phyloP scores from a whole-genome alignment of 768 basidiomycete species.

The Roridomyces roridus region DNA sequence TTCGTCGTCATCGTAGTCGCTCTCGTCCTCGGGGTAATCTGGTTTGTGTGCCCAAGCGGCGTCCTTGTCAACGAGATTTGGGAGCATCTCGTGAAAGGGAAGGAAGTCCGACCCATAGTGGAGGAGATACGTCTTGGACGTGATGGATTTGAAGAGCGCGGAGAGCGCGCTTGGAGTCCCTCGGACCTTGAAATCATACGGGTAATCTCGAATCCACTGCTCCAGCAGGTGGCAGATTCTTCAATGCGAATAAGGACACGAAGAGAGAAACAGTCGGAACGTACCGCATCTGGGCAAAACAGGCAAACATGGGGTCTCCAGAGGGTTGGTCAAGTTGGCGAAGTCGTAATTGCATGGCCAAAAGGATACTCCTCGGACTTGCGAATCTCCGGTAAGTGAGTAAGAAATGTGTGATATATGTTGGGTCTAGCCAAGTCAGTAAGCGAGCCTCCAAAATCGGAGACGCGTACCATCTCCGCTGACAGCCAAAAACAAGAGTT shows the following conservation, averaged over 20 bases:
- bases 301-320: constrained; percentile 85
- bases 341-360: constrained; percentile 89
- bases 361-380: constrained; percentile 76
- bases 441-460: constrained; percentile 7
- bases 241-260: constrained; percentile 9
- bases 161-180: constrained; percentile 75
- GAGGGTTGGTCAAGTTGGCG: constrained; percentile 74
- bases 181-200: constrained; percentile 80
- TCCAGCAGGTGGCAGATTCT: constrained; percentile 85
- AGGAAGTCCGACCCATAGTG: constrained; percentile 87
- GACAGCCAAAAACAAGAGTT: constrained; percentile 80
- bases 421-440: constrained; percentile 57
- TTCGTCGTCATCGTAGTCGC: constrained; percentile 57
- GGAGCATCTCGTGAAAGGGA: constrained; percentile 76
- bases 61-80: constrained; percentile 70
- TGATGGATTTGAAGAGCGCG: constrained; percentile 80
- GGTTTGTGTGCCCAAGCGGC: constrained; percentile 76
- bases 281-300: constrained; percentile 88
- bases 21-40: constrained; percentile 62
- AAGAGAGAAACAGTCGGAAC: constrained; percentile 7
- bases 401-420: constrained; percentile 80
- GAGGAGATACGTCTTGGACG: constrained; percentile 79
- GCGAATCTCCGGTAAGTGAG: constrained; percentile 86
- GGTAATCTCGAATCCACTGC: constrained; percentile 78
- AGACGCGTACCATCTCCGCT: constrained; percentile 79